Percentiles rank a stretch among this genome's conserved stretches.
Conservation (phyloP, 768 basidiomycete genomes). For the Kockovaella imperatae region DNA sequence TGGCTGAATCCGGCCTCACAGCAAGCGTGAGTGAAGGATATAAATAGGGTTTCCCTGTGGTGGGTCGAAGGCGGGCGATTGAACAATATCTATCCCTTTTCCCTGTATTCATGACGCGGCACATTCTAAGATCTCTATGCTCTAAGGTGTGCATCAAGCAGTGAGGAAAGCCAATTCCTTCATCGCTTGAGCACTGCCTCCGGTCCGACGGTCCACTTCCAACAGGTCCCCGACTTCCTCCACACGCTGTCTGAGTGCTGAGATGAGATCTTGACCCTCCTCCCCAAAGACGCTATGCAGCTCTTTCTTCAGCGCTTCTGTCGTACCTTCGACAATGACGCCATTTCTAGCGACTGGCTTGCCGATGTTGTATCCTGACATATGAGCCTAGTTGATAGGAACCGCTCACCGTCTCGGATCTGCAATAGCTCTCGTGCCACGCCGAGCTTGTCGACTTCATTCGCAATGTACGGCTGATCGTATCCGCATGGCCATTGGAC, state of each 20-base stretch:
- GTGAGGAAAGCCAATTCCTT: too few relatives aligned
- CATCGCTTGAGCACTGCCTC: background rate
- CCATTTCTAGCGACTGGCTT: constrained; percentile 2
- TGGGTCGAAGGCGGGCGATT: too few relatives aligned
- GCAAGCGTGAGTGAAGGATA: too few relatives aligned
- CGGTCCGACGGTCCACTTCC: background rate
- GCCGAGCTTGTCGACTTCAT: constrained; percentile 3
- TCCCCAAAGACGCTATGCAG: constrained; percentile 1
- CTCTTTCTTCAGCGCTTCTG: constrained; percentile 5
- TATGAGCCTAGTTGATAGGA: too few relatives aligned
- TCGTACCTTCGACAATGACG: constrained; percentile 2
- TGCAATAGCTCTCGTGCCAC: constrained; percentile 7
- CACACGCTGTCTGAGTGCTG: constrained; percentile 1
- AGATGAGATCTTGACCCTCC: background rate
- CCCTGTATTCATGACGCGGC: too few relatives aligned
- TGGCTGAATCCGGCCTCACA: too few relatives aligned
- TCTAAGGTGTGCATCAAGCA: too few relatives aligned
- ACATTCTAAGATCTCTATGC: too few relatives aligned
- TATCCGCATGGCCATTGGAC: constrained; percentile 7
- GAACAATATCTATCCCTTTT: too few relatives aligned
- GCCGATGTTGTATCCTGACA: constrained; percentile 6
- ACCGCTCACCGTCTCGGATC: too few relatives aligned
- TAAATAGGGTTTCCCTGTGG: too few relatives aligned
- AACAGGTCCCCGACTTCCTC: constrained; percentile 1
- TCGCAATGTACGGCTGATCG: constrained; percentile 12